Evolutionary conservation across 192 early-diverging fungal genomes (phyloP), one percentile per base, ranked within the genome.

Genomic region (Coemansia sp.): DNA sequence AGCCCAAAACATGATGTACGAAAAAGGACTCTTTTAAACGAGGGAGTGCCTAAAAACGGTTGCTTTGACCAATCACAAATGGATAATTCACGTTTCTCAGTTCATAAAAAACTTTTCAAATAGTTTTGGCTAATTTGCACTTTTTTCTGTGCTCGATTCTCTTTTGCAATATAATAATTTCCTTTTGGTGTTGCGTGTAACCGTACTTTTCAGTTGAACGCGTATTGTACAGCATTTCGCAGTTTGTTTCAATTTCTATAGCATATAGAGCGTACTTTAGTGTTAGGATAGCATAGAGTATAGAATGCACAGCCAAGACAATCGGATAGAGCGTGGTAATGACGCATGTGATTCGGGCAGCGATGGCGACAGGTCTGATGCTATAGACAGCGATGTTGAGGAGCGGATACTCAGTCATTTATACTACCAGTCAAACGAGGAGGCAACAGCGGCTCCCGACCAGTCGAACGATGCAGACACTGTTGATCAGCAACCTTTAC

Each of bases 321-420:
- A 12, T 15, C 25, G 55, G 56, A 12, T 53, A 53, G 51, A 53
- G 1, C 24, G 10, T 3, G 65, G 58, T 4, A 35, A 41, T 14
- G 39, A 10, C 15, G 41, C 15, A 8, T 43, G 15, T 43, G 41
- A 35, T 22, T 11, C 35, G 0, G 43, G 45, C 39, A 37, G 32
- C 11, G 24, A 65, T 22, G 54, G 45, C 19, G 61, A 54, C 19
- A 64, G 60, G 23, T 80, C 77, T 2, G 72, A 75, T 32, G 61
- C 32, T 24, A 68, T 81, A 15, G 73, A 75, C 35, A 81, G 78
- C 65, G 78, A 81, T 52, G 62, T 63, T 2, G 73, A 81, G 35
- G 78, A 81, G 14, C 70, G 63, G 47, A 72, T 80, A 49, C 58
- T 80, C 22, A 75, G 78, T 55, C 73, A 75, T 41, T 50, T 80